Percentiles rank a stretch among this genome's conserved stretches.
Conservation (phyloP, 2,329 filamentous ascomycete species). For the Pseudogymnoascus sp. region DNA sequence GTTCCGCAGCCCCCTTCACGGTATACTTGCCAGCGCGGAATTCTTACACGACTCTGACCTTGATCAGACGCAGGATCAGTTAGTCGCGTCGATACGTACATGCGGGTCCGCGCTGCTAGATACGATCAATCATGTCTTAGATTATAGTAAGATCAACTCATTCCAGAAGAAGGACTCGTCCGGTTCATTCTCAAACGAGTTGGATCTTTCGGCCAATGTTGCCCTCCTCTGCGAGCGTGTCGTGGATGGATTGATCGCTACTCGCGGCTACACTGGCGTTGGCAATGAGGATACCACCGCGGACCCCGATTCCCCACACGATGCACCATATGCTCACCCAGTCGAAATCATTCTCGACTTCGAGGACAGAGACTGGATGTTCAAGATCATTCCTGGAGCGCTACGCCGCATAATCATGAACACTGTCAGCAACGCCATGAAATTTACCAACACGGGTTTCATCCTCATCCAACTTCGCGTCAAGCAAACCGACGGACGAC, state of each 20-base stretch:
- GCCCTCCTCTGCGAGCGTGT: constrained; percentile 25
- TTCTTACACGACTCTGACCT: constrained; percentile 41
- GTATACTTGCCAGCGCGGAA: constrained; percentile 45
- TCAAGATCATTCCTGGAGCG: constrained; percentile 22
- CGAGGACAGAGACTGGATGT: constrained; percentile 23
- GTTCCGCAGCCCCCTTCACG: constrained; percentile 28
- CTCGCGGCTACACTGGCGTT: not conserved
- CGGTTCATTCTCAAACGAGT: constrained; percentile 21
- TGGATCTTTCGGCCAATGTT: constrained; percentile 22
- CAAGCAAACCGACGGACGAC: not conserved
- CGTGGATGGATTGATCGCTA: constrained; percentile 24
- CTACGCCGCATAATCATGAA: constrained; percentile 44
- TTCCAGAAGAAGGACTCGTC: constrained; percentile 19
- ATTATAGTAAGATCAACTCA: constrained; percentile 46
- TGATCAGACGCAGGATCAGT: constrained; percentile 36
- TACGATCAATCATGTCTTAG: constrained; percentile 44
- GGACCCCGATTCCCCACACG: not conserved
- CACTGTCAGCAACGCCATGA: constrained; percentile 50
- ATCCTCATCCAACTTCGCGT: constrained; percentile 34
- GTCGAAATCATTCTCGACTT: constrained; percentile 24
- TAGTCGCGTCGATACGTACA: constrained; percentile 40
- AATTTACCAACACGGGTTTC: constrained; percentile 45
- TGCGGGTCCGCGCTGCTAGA: constrained; percentile 44
- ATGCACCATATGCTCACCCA: not conserved
- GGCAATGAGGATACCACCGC: not conserved